Conservation (phyloP, 2,329 filamentous ascomycete genomes). For the Orbilia javanica region DNA sequence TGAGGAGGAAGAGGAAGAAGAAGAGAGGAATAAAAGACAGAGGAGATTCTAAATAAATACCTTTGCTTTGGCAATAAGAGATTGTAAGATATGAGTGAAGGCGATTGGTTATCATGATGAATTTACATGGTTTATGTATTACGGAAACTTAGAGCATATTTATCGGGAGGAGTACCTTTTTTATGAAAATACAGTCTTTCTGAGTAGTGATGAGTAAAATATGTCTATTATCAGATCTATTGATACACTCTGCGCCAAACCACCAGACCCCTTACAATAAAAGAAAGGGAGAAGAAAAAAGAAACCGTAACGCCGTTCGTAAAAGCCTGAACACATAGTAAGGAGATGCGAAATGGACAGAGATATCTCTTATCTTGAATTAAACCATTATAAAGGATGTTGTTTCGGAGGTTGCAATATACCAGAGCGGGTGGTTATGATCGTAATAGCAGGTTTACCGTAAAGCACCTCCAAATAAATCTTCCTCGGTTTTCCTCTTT, state of each 20-base stretch:
- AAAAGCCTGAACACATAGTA: neutral
- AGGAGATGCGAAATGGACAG: too few species aligned
- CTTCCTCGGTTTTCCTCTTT: slow-evolving; percentile 38
- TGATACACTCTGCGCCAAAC: neutral
- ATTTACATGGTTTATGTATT: neutral
- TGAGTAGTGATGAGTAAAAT: neutral
- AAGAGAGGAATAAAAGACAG: slow-evolving; percentile 73
- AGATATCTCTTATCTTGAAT: too few species aligned
- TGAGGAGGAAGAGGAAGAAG: slow-evolving; percentile 77
- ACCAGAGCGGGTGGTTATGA: too few species aligned
- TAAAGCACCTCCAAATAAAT: slow-evolving; percentile 44
- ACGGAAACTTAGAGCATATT: neutral
- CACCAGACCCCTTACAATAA: neutral
- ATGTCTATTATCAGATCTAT: neutral
- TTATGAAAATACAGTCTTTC: neutral
- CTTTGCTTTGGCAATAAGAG: neutral
- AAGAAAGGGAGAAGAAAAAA: too few species aligned
- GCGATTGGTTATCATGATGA: neutral
- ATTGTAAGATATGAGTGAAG: slow-evolving; percentile 30
- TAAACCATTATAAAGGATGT: too few species aligned
- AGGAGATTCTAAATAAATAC: slow-evolving; percentile 25
- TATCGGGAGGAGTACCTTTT: neutral
- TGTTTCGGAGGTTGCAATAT: too few species aligned
- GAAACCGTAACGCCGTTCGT: neutral
- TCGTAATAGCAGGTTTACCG: neutral